These are phyloP conservation scores for Vanrija humicola DNA, from an alignment of 1,284 basidiomycete species.

Conservation along the genomic window DNA sequence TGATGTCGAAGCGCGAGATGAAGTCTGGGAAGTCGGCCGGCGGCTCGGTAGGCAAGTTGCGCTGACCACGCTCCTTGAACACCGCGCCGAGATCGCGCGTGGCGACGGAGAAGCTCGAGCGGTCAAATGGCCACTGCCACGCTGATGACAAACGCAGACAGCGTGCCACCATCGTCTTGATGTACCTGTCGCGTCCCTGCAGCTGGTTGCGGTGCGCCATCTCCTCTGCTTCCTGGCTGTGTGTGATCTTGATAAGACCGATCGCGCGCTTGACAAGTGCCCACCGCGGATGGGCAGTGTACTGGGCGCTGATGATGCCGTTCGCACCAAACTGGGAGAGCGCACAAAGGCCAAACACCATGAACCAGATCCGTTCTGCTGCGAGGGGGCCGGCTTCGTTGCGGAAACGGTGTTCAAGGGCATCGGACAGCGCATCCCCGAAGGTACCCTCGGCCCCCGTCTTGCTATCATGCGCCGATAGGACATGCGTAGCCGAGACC, in stretches of 20 bases:
- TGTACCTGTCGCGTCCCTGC: slow-evolving; percentile 67
- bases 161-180: slow-evolving; percentile 67
- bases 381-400: slow-evolving; percentile 50
- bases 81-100: slow-evolving; percentile 65
- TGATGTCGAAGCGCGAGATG: slow-evolving; percentile 61
- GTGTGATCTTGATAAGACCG: slow-evolving; percentile 58
- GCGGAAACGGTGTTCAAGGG: slow-evolving; percentile 35
- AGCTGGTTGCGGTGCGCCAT: slow-evolving; percentile 52
- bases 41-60: slow-evolving; percentile 68
- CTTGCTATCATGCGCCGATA: slow-evolving; percentile 17
- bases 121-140: slow-evolving; percentile 72
- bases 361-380: slow-evolving; percentile 70
- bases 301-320: slow-evolving; percentile 51
- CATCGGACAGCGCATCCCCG: slow-evolving; percentile 44
- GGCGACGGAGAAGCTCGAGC: slow-evolving; percentile 60
- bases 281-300: slow-evolving; percentile 64
- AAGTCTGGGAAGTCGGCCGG: slow-evolving; percentile 72
- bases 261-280: slow-evolving; percentile 59
- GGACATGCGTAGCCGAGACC: slow-evolving; percentile 67
- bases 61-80: slow-evolving; percentile 74
- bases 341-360: slow-evolving; percentile 65
- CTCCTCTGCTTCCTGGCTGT: slow-evolving; percentile 56
- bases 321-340: slow-evolving; percentile 73
- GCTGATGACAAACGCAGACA: slow-evolving; percentile 65
- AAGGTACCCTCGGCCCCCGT: slow-evolving; percentile 33